These are phyloP conservation scores for Cystobasidium ongulense DNA, from an alignment of 768 basidiomycete genomes.

Conservation along the genomic window DNA sequence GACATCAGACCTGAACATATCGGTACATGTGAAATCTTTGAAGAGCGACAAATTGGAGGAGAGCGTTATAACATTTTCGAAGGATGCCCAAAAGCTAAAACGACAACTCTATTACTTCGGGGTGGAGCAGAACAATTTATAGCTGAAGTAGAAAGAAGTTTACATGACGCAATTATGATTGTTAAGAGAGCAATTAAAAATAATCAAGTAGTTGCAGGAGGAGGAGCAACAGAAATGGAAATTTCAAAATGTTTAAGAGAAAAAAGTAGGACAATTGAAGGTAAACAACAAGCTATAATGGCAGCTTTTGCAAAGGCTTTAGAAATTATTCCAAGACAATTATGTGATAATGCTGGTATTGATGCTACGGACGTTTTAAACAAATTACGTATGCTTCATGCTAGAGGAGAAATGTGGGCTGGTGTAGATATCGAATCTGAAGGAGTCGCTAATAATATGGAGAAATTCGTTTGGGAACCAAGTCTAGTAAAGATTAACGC, in stretches of 20 bases:
- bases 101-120: constrained; percentile 84
- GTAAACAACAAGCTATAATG: constrained; percentile 88
- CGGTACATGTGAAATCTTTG: constrained; percentile 83
- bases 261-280: constrained; percentile 82
- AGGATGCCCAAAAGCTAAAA: constrained; percentile 85
- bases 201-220: constrained; percentile 92
- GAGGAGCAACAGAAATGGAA: constrained; percentile 98
- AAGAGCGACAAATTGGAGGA: constrained; percentile 91
- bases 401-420: constrained; percentile 71
- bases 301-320: constrained; percentile 93
- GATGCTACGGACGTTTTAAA: constrained; percentile 96
- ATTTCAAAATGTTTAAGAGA: constrained; percentile 87
- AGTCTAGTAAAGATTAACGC: constrained; percentile 91
- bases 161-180: constrained; percentile 99
- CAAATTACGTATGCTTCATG: constrained; percentile 93
- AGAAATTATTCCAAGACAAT: constrained; percentile 95
- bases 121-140: constrained; percentile 99
- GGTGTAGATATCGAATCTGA: constrained; percentile 60
- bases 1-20: constrained; percentile 82
- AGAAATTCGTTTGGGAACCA: constrained; percentile 97
- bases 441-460: constrained; percentile 91
- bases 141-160: constrained; percentile 90
- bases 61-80: constrained; percentile 94
- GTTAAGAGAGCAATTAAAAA: constrained; percentile 94
- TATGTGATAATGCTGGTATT: constrained; percentile 94